phyloP scores from a whole-genome alignment of 2,329 filamentous ascomycete species.

The Penicillium sp. region DNA sequence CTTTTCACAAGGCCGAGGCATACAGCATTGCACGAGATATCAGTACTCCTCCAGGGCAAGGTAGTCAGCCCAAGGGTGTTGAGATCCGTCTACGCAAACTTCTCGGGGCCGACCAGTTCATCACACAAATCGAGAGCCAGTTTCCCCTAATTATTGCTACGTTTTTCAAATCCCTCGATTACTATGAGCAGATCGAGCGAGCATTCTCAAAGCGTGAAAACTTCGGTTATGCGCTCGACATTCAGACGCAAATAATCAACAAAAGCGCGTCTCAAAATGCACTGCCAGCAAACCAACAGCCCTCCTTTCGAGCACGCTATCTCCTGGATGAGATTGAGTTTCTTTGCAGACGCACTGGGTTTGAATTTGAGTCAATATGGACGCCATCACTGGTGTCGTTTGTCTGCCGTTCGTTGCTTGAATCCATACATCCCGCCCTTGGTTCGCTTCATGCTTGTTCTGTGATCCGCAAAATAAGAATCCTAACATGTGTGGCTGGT shows the following conservation, averaged over 20 bases:
- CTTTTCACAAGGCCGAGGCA: conserved; percentile 75
- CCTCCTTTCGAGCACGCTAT: conserved; percentile 76
- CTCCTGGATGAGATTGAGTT: conserved; percentile 72
- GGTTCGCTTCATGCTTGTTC: conserved; percentile 85
- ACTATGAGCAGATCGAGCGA: conserved; percentile 70
- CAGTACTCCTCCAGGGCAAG: conserved; percentile 43
- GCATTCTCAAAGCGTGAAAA: conserved; percentile 59
- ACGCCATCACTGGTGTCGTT: conserved; percentile 70
- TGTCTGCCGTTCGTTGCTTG: conserved; percentile 73
- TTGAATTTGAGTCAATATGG: conserved; percentile 67
- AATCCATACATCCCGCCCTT: conserved; percentile 75
- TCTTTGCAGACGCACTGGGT: conserved; percentile 69
- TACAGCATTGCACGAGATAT: conserved; percentile 82
- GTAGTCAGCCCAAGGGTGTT: conserved; percentile 53
- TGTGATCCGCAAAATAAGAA: conserved; percentile 78
- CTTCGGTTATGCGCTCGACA: conserved; percentile 60
- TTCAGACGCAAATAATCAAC: conserved; percentile 66
- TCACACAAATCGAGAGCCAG: conserved; percentile 61
- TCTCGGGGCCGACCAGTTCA: conserved; percentile 65
- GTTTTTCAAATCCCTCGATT: conserved; percentile 73
- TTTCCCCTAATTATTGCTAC: conserved; percentile 75
- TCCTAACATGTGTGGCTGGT: conserved; percentile 76
- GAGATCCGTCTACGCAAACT: conserved; percentile 65
- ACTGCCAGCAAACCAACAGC: conserved; percentile 78
- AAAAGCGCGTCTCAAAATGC: conserved; percentile 63